Evolutionary conservation across 2,329 filamentous ascomycete genomes (phyloP), one percentile per base, ranked within the genome.

Genomic region (Colletotrichum sp.): DNA sequence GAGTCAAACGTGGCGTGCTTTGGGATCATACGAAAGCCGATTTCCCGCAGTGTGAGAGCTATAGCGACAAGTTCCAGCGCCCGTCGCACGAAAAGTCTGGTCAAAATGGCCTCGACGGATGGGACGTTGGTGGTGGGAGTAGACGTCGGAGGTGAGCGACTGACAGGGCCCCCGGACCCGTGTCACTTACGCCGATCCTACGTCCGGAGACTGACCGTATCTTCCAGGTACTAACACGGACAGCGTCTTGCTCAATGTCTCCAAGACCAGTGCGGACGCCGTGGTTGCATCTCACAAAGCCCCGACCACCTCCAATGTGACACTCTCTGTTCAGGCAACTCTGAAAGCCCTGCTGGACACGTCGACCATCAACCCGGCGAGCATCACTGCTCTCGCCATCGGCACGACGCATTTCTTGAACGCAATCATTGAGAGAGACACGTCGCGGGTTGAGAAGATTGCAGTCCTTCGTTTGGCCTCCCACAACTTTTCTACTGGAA

Each of bases 371-470:
- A 73, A 77, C 54, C 82, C 84, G 1, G 77, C 79, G 0, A 78
- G 84, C 8, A 82, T 90, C 21, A 84, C 86, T 16, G 86, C 85
- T 73, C 84, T 90, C 16, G 88, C 87, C 4, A 88, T 90, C 74
- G 88, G 88, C 66, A 89, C 87, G 2, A 91, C 89, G 1, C 89
- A 91, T 73, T 91, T 91, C 76, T 84, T 91, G 76, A 91, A 91
- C 73, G 89, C 89, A 11, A 87, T 91, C 4, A 83, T 91, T 1
- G 88, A 91, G 78, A 82, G 86, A 57, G 89, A 91, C 73, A 82
- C 82, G 9, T 78, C 83, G 2, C 84, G 87, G 3, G 79, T 91
- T 4, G 84, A 85, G 16, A 82, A 80, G 7, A 88, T 91, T 7
- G 90, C 88, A 3, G 88, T 91, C 3, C 77, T 91, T 18, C 85